Conservation (phyloP, 345 rosid genomes). For the Populus davidiana region DNA sequence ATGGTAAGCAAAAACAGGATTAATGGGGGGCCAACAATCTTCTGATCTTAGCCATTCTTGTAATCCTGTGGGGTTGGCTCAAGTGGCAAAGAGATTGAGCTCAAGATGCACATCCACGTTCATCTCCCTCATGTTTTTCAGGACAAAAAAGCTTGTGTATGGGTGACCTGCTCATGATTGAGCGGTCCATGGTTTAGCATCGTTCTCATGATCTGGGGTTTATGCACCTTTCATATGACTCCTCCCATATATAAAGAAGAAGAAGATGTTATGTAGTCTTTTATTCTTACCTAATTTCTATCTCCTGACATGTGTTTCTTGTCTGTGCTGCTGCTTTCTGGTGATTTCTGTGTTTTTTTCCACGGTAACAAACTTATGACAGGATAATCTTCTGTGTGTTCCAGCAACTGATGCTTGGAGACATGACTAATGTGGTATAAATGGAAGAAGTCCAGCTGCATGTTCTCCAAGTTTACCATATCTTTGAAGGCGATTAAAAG, state of each 20-base stretch:
- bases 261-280: not conserved
- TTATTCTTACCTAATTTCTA: not conserved
- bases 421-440: slow-evolving; percentile 37
- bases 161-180: not conserved
- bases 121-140: not conserved
- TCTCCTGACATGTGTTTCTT: not conserved
- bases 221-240: not conserved
- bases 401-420: slow-evolving; percentile 29
- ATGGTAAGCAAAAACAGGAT: not conserved
- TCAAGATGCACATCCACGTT: not conserved
- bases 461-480: slow-evolving; percentile 26
- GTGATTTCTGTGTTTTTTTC: not conserved
- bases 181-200: not conserved
- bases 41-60: not conserved
- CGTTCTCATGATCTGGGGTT: not conserved
- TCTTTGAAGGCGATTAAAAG: slow-evolving; percentile 48
- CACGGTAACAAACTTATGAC: slow-evolving; percentile 10
- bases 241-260: no score
- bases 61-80: not conserved
- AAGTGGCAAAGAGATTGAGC: not conserved
- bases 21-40: not conserved
- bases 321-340: not conserved
- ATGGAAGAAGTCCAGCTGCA: slow-evolving; percentile 39
- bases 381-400: slow-evolving; percentile 15
- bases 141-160: not conserved